Percentiles rank a stretch among this genome's conserved stretches.
Evolutionary conservation across 1,139 yeast species (phyloP).

Genomic region (Candida gigantensis): DNA sequence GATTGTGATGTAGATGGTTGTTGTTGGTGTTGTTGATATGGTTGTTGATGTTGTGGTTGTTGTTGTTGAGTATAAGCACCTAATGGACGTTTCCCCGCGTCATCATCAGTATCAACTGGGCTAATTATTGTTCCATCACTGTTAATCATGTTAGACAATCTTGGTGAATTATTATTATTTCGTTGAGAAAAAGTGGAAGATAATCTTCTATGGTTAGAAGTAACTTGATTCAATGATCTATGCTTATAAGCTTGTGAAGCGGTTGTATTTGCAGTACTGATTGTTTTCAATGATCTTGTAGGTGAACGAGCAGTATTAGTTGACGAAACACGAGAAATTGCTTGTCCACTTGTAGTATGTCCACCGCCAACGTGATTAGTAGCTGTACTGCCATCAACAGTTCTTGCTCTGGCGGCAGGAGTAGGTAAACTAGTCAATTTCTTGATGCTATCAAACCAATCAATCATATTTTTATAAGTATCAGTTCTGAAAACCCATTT

Average conservation of each 20-base stretch:
- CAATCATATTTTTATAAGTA: constrained; percentile 72
- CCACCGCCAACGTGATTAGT: constrained; percentile 5
- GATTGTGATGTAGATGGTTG: constrained; percentile 8
- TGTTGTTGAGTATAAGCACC: constrained; percentile 11
- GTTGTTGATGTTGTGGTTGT: constrained; percentile 12
- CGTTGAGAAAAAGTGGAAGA: constrained; percentile 41
- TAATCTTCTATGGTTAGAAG: constrained; percentile 31
- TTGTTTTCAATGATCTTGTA: constrained; percentile 27
- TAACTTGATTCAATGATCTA: constrained; percentile 27
- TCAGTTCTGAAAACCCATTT: constrained; percentile 93
- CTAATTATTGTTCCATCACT: constrained; percentile 52
- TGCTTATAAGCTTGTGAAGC: constrained; percentile 5
- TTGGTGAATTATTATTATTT: constrained; percentile 34
- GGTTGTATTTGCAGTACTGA: constrained; percentile 21
- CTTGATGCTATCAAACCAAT: constrained; percentile 81
- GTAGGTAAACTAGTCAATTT: constrained; percentile 59
- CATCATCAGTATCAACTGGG: constrained; percentile 36
- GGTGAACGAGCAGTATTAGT: constrained; percentile 13
- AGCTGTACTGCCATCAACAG: constrained; percentile 16
- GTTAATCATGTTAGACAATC: constrained; percentile 45
- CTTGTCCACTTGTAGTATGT: constrained; percentile 4
- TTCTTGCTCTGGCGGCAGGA: constrained; percentile 51
- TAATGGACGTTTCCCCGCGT: constrained; percentile 2
- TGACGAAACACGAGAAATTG: constrained; percentile 13
- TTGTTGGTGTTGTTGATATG: constrained; percentile 10